Percentiles rank a stretch among this genome's conserved stretches.
Evolutionary conservation across 257 asterid genomes (phyloP).

Genomic region (Lantana camara): DNA sequence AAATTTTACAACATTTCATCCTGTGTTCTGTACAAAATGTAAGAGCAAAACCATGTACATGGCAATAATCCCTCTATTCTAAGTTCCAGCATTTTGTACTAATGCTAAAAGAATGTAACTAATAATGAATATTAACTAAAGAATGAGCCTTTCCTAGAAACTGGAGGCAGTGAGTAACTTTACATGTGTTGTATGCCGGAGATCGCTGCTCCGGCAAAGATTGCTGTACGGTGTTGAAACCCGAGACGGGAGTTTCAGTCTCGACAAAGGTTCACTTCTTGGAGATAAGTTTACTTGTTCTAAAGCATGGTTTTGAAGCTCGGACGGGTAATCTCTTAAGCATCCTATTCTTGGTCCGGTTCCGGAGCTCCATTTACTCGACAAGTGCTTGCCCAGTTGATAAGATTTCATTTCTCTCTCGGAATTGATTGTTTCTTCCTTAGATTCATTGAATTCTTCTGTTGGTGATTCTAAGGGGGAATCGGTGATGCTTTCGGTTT

Average conservation of each 20-base stretch:
- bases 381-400: slow-evolving; percentile 44
- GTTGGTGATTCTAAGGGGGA: slow-evolving; percentile 26
- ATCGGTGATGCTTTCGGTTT: background rate
- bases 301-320: slow-evolving; percentile 45
- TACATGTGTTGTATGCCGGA: slow-evolving; percentile 39
- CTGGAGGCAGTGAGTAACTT: slow-evolving; percentile 22
- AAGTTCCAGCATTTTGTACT: slow-evolving; percentile 28
- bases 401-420: slow-evolving; percentile 40
- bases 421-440: slow-evolving; percentile 32
- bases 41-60: slow-evolving; percentile 50
- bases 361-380: slow-evolving; percentile 47
- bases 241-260: slow-evolving; percentile 25
- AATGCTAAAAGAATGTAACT: slow-evolving; percentile 29
- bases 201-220: slow-evolving; percentile 29
- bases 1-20: slow-evolving; percentile 38
- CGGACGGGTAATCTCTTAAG: slow-evolving; percentile 46
- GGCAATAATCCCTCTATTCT: background rate
- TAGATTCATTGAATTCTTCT: slow-evolving; percentile 23
- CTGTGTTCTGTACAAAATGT: slow-evolving; percentile 31
- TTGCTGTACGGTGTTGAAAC: slow-evolving; percentile 27
- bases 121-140: slow-evolving; percentile 33
- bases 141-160: slow-evolving; percentile 17
- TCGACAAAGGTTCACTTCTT: slow-evolving; percentile 11
- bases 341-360: slow-evolving; percentile 50
- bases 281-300: slow-evolving; percentile 43